phyloP scores from a whole-genome alignment of 1,284 basidiomycete genomes.

The Irpex sp. region DNA sequence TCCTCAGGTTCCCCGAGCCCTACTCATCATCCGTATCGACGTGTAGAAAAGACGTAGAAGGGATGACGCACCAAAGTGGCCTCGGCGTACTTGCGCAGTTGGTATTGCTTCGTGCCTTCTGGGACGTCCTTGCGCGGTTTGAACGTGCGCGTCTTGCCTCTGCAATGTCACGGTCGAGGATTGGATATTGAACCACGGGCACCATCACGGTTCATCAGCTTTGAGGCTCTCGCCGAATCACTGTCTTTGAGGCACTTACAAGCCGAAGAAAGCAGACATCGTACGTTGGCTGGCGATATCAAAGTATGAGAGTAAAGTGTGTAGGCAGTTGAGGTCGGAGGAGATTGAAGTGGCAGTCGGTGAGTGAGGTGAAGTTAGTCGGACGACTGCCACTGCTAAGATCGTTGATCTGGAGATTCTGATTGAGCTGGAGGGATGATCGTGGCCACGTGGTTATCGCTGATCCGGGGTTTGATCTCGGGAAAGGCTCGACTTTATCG shows the following conservation, averaged over 20 bases:
- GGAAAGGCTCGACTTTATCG: no score
- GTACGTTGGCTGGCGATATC: no score
- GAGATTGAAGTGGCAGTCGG: not conserved
- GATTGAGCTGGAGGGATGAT: not conserved
- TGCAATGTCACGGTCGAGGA: slow-evolving; percentile 24
- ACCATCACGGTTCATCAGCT: not conserved
- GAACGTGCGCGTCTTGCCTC: slow-evolving; percentile 92
- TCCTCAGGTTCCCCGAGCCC: slow-evolving; percentile 91
- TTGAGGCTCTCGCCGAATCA: no score
- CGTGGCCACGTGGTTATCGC: slow-evolving; percentile 9
- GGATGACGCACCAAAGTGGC: slow-evolving; percentile 73
- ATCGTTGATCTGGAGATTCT: no score
- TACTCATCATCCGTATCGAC: not conserved
- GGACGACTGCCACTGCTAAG: no score
- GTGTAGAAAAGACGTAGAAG: no score
- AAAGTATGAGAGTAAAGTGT: no score
- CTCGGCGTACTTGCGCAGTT: slow-evolving; percentile 95
- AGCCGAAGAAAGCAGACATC: slow-evolving; percentile 84
- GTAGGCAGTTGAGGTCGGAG: not conserved
- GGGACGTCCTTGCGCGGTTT: slow-evolving; percentile 94
- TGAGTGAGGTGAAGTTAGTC: not conserved
- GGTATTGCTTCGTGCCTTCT: slow-evolving; percentile 96
- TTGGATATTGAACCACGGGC: not conserved
- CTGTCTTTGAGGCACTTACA: slow-evolving; percentile 46
- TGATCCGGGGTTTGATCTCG: not conserved